Base-by-base conservation (phyloP, 106 monocot genomes). In the Dactylorhiza incarnata region DNA sequence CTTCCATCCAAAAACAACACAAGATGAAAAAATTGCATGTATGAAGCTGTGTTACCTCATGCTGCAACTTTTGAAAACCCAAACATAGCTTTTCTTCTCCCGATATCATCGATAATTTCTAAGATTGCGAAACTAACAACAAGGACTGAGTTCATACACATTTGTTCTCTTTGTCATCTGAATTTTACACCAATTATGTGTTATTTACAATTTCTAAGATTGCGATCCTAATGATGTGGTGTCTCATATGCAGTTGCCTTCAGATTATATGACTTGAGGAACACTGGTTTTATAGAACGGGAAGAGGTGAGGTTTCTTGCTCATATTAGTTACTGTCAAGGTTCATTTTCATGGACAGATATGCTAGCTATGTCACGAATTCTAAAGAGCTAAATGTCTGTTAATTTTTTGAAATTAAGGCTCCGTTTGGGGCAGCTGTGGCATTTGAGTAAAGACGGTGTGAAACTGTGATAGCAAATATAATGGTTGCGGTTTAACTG, bases 1-100 rank as follows among this genome's bases (percentile, higher is more conserved):
- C 22, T 95, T 95, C 83, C 95, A 95, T 51, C 95, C 95, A n/a
- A 48, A 88, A 48, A 73, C 95, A 47, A 71, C 84, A 47, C 77
- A 79, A 54, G 79, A 71, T 22, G 86, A 95, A 48, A 95, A 95
- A 83, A 79, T 82, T 61, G 71, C 58, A 80, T 95, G 95, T 95
- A 86, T 49, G 88, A 53, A 71, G 2, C 44, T 2, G 67, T 77
- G 0, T 10, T 62, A 20, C 62, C 10, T 23, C 54, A 54, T 62
- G 20, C 23, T 62, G 19, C 6, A 62, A 24, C 19, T 62, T 62
- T 0, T 62, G 54, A 16, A 17, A 54, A 5, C 12, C 14, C 16
- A 54, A 5, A 54, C 14, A 16, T 3, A 5, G 4, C 5, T 54
- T 15, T 54, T 54, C 54, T 54, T 9, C 0, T 51, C 13, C 51